Evolutionary conservation across 176 grass and related monocot species (phyloP).

Genomic region (Secale cereale): DNA sequence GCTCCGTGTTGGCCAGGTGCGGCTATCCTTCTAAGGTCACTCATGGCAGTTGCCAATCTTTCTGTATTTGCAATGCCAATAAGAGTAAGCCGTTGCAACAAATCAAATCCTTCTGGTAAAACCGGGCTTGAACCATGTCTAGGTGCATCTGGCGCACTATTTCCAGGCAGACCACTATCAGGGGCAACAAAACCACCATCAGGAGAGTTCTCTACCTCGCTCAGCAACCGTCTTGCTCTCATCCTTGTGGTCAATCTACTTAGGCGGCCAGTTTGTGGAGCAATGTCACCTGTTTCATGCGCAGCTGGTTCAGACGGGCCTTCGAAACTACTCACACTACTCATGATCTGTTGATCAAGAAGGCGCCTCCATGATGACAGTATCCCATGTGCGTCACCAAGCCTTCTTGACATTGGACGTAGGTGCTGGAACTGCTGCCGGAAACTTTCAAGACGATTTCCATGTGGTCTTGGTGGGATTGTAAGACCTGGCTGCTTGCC

Average conservation of each 20-base stretch:
- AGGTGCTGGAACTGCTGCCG: constrained; percentile 92
- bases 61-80: constrained; percentile 65
- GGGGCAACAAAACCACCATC: constrained; percentile 29
- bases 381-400: constrained; percentile 82
- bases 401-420: constrained; percentile 80
- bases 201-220: constrained; percentile 40
- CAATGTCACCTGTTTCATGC: constrained; percentile 56
- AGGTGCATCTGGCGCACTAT: constrained; percentile 37
- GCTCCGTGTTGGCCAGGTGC: constrained; percentile 49
- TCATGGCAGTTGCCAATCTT: constrained; percentile 57
- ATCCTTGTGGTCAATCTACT: constrained; percentile 49
- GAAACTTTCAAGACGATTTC: constrained; percentile 90
- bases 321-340: constrained; percentile 47
- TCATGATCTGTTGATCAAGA: constrained; percentile 70
- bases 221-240: constrained; percentile 58
- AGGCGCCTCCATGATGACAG: constrained; percentile 71
- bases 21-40: constrained; percentile 75
- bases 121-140: constrained; percentile 37
- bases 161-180: constrained; percentile 37
- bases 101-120: constrained; percentile 63
- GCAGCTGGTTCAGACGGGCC: constrained; percentile 43
- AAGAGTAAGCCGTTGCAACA: constrained; percentile 67
- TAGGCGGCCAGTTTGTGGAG: constrained; percentile 36
- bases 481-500: constrained; percentile 38
- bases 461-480: constrained; percentile 79